Evolutionary conservation across 2,329 filamentous ascomycete species (phyloP).

Genomic region (Trichoderma afroharzianum): DNA sequence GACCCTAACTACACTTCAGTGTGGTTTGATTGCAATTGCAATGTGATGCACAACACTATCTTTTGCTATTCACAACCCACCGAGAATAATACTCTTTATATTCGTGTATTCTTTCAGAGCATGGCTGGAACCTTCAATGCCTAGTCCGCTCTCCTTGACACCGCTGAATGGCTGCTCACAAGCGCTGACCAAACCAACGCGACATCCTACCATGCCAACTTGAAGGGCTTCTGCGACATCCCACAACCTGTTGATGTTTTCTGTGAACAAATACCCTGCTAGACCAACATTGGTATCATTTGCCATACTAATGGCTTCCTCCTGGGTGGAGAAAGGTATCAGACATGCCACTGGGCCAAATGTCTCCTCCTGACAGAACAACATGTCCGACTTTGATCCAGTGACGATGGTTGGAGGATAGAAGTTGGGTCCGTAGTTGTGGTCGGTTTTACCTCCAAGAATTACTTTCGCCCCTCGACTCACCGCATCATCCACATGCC

Average conservation of each 20-base stretch:
- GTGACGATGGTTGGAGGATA: constrained; percentile 69
- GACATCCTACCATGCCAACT: constrained; percentile 64
- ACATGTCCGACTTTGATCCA: constrained; percentile 61
- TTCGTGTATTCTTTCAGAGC: not conserved
- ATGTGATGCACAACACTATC: too few relatives aligned
- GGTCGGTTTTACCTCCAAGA: constrained; percentile 47
- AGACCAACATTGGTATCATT: constrained; percentile 68
- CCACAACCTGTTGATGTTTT: constrained; percentile 37
- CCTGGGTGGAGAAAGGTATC: constrained; percentile 67
- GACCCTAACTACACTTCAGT: too few relatives aligned
- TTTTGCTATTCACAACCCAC: too few relatives aligned
- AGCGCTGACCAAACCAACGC: constrained; percentile 44
- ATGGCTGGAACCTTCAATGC: not conserved
- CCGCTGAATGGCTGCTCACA: constrained; percentile 8
- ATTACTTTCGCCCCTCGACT: constrained; percentile 59
- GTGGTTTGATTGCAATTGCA: too few relatives aligned
- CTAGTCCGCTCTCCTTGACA: not conserved
- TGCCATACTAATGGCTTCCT: constrained; percentile 65
- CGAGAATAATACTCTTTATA: not conserved
- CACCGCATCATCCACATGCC: constrained; percentile 62
- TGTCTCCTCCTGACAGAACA: constrained; percentile 65
- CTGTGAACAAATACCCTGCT: constrained; percentile 69
- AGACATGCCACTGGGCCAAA: constrained; percentile 72
- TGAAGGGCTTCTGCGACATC: constrained; percentile 52
- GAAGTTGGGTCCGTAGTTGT: constrained; percentile 51